Evolutionary conservation across 2,329 filamentous ascomycete genomes (phyloP).

Genomic region (Paradendryphiella salina): DNA sequence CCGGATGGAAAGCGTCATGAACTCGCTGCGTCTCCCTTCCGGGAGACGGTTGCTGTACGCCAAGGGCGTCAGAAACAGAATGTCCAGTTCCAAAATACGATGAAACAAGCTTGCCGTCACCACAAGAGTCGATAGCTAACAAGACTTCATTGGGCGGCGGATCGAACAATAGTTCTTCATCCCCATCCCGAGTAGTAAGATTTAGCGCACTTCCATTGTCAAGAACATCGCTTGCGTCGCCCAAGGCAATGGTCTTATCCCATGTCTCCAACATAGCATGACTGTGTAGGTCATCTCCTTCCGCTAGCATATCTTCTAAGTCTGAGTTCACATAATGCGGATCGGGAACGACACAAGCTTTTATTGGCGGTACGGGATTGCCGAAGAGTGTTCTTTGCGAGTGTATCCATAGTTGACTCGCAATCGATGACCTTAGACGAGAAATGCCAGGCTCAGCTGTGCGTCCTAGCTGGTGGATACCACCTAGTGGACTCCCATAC

Average conservation of each 20-base stretch:
- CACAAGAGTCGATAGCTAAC: background rate
- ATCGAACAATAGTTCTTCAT: conserved; percentile 8
- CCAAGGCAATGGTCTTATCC: background rate
- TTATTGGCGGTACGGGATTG: background rate
- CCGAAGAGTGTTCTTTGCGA: conserved; percentile 5
- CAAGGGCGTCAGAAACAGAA: background rate
- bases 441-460: background rate
- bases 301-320: conserved; percentile 17
- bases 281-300: background rate
- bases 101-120: background rate
- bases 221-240: background rate
- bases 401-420: conserved; percentile 13
- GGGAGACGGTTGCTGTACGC: background rate
- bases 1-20: background rate
- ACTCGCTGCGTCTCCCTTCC: background rate
- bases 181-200: background rate
- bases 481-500: background rate
- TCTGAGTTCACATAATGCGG: background rate
- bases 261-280: background rate
- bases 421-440: background rate
- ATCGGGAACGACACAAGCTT: conserved; percentile 5
- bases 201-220: background rate
- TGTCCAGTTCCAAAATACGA: background rate
- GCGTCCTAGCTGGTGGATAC: background rate
- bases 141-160: background rate